Conservation (phyloP, 2,329 filamentous ascomycete species). For the Fusarium sp. region DNA sequence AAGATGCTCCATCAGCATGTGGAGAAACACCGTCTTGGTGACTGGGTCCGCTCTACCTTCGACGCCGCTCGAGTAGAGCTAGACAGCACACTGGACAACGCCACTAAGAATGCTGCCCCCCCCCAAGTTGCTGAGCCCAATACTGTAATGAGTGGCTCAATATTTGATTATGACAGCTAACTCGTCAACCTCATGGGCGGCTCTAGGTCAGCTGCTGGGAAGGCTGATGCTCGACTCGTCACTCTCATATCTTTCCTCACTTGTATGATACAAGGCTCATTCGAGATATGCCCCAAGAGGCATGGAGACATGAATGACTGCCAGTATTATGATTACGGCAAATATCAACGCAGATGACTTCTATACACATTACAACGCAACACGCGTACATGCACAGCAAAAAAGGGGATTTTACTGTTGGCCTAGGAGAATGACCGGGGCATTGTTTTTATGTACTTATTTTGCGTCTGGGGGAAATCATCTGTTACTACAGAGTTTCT, state of each 20-base stretch:
- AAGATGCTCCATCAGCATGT: conserved; percentile 70
- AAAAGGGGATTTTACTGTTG: conserved; percentile 28
- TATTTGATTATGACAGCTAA: conserved; percentile 31
- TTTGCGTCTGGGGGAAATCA: conserved; percentile 7
- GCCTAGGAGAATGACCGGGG: conserved; percentile 13
- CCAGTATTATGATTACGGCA: conserved; percentile 10
- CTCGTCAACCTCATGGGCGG: background rate
- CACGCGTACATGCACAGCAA: conserved; percentile 12
- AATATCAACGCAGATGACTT: conserved; percentile 5
- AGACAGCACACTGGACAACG: conserved; percentile 46
- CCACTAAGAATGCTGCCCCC: conserved; percentile 32
- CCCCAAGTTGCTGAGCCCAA: conserved; percentile 1
- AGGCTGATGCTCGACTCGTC: background rate
- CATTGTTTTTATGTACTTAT: conserved; percentile 14
- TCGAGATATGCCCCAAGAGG: background rate
- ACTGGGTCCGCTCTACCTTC: conserved; percentile 65
- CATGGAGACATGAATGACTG: background rate
- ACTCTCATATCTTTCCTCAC: background rate
- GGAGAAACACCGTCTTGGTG: conserved; percentile 72
- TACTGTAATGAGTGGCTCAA: conserved; percentile 24
- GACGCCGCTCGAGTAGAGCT: conserved; percentile 50
- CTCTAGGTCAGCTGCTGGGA: background rate
- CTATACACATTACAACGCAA: conserved; percentile 5
- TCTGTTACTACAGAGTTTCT: background rate
- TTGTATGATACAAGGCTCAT: conserved; percentile 23